Percentiles rank a stretch among this genome's conserved stretches.
Evolutionary conservation across 1,139 yeast species (phyloP).

Genomic region (Sugiyamaella xylanicola): DNA sequence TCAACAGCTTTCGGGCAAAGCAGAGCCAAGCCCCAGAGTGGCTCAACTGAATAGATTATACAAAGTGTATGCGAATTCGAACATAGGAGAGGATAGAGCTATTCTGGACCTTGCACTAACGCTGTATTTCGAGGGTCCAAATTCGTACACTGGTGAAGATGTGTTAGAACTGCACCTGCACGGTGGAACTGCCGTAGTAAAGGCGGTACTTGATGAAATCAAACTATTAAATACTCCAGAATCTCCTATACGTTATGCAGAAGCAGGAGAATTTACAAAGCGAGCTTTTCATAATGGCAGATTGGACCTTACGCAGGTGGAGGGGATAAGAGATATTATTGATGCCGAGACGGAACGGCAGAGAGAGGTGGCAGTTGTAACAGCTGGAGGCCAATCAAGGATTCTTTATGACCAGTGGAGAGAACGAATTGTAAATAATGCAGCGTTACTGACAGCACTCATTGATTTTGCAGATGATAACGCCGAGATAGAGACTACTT

Average conservation of each 20-base stretch:
- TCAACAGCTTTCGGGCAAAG: constrained; percentile 49
- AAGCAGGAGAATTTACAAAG: constrained; percentile 87
- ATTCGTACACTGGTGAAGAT: constrained; percentile 94
- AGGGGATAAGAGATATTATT: constrained; percentile 84
- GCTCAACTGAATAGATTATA: constrained; percentile 54
- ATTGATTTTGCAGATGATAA: constrained; percentile 94
- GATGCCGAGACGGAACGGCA: constrained; percentile 95
- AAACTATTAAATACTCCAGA: constrained; percentile 32
- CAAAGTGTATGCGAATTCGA: constrained; percentile 18
- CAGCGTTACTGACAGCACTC: constrained; percentile 80
- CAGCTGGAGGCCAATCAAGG: constrained; percentile 71
- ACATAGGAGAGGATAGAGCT: constrained; percentile 25
- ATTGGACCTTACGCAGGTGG: constrained; percentile 76
- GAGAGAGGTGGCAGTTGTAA: constrained; percentile 68
- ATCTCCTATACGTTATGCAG: constrained; percentile 72
- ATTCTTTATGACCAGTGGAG: constrained; percentile 67
- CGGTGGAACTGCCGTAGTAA: constrained; percentile 88
- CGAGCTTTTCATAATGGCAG: constrained; percentile 78
- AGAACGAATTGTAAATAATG: constrained; percentile 58
- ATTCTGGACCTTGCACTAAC: constrained; percentile 78
- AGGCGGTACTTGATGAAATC: constrained; percentile 69
- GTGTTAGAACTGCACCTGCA: constrained; percentile 83
- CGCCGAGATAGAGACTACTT: constrained; percentile 70
- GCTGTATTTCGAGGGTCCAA: constrained; percentile 68
- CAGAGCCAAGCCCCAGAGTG: constrained; percentile 51